These are phyloP conservation scores for Solanum hybrid DNA, from an alignment of 305 asterid species.

Conservation along the genomic window DNA sequence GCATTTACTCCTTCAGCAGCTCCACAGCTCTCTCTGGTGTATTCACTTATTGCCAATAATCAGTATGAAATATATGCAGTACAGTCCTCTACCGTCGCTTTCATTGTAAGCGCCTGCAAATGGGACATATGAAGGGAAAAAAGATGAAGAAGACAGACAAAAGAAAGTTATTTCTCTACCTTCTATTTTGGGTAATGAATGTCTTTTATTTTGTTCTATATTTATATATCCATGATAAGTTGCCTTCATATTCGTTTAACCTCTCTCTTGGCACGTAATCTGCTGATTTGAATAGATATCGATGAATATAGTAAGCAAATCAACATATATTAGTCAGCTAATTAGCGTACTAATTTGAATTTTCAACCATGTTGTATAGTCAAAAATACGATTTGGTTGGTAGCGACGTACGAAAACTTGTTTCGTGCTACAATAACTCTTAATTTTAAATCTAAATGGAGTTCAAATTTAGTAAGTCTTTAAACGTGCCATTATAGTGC, in stretches of 20 bases:
- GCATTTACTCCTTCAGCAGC: background rate
- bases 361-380: background rate
- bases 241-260: background rate
- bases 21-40: background rate
- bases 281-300: background rate
- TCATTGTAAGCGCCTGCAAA: background rate
- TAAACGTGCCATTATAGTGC: background rate
- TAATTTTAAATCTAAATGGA: background rate
- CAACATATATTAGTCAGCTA: background rate
- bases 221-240: background rate
- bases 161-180: background rate
- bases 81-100: background rate
- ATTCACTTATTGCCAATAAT: background rate
- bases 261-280: background rate
- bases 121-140: background rate
- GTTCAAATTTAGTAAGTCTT: background rate
- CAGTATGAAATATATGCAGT: background rate
- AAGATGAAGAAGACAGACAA: background rate
- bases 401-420: background rate
- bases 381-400: background rate
- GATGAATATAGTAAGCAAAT: background rate
- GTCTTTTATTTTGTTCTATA: background rate
- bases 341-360: background rate
- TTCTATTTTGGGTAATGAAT: background rate
- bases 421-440: background rate